Evolutionary conservation across 164 flowering plant species (phyloP).

Genomic region (Annona squamosa): DNA sequence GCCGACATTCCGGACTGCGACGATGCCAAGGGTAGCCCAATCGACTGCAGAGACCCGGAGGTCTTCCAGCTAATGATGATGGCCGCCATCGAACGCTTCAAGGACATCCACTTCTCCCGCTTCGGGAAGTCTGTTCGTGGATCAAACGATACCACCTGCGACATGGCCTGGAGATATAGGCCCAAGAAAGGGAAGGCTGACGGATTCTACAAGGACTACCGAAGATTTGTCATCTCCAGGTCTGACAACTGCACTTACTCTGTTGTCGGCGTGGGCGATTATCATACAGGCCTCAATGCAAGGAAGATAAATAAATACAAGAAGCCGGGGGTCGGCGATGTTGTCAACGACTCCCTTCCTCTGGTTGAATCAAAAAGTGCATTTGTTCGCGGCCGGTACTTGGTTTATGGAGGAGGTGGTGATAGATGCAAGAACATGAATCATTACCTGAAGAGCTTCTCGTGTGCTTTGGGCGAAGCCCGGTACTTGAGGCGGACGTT

Average conservation of each 20-base stretch:
- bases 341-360: conserved; percentile 29
- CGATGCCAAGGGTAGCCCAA: conserved; percentile 49
- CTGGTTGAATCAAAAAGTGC: conserved; percentile 49
- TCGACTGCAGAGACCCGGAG: conserved; percentile 69
- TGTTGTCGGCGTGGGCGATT: conserved; percentile 64
- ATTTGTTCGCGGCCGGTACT: conserved; percentile 26
- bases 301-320: conserved; percentile 75
- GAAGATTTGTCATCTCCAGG: conserved; percentile 60
- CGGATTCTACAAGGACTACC: conserved; percentile 72
- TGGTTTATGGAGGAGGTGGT: conserved; percentile 73
- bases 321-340: conserved; percentile 38
- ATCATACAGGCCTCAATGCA: conserved; percentile 77
- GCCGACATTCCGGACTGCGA: conserved; percentile 66
- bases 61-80: conserved; percentile 80
- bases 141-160: conserved; percentile 50
- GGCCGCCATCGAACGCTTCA: conserved; percentile 58
- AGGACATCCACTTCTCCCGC: conserved; percentile 74
- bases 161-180: conserved; percentile 94
- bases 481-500: conserved; percentile 84
- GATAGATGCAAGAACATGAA: conserved; percentile 95
- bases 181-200: conserved; percentile 89
- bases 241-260: conserved; percentile 50
- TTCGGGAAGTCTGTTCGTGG: conserved; percentile 83
- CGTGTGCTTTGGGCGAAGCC: conserved; percentile 90
- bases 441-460: conserved; percentile 86